Evolutionary conservation across 441 rosid species (phyloP).

Genomic region (Sinapis alba): DNA sequence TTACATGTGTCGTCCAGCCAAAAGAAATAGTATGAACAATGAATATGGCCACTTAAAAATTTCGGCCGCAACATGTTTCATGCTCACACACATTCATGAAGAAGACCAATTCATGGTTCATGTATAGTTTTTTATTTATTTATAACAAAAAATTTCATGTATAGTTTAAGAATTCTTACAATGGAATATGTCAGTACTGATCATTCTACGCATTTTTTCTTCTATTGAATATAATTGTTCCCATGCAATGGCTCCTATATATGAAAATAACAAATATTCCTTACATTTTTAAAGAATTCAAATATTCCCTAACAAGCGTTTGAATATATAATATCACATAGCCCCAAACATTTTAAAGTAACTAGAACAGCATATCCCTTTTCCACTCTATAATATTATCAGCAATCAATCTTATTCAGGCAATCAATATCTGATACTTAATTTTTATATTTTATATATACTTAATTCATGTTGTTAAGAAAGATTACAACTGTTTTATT

Average conservation of each 20-base stretch:
- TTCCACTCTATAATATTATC: constrained; percentile 3
- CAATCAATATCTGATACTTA: constrained; percentile 19
- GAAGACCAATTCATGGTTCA: constrained; percentile 28
- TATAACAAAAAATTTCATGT: background rate
- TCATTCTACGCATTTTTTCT: background rate
- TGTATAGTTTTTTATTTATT: background rate
- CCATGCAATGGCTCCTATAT: constrained; percentile 34
- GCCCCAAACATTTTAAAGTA: background rate
- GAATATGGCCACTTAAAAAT: background rate
- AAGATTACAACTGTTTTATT: background rate
- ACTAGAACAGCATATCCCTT: constrained; percentile 32
- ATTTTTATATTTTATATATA: background rate
- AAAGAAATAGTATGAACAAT: no score
- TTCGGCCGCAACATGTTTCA: background rate
- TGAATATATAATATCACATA: background rate
- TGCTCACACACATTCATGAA: constrained; percentile 31
- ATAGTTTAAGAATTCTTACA: constrained; percentile 13
- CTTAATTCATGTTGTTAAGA: background rate
- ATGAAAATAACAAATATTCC: background rate
- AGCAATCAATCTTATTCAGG: constrained; percentile 28
- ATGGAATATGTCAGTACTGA: constrained; percentile 28
- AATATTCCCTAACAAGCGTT: background rate
- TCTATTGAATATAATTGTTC: constrained; percentile 6
- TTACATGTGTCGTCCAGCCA: no score
- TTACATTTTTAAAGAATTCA: background rate